Percentiles rank a stretch among this genome's conserved stretches.
Evolutionary conservation across 2,329 filamentous ascomycete genomes (phyloP).

Genomic region (Metarhizium anisopliae): DNA sequence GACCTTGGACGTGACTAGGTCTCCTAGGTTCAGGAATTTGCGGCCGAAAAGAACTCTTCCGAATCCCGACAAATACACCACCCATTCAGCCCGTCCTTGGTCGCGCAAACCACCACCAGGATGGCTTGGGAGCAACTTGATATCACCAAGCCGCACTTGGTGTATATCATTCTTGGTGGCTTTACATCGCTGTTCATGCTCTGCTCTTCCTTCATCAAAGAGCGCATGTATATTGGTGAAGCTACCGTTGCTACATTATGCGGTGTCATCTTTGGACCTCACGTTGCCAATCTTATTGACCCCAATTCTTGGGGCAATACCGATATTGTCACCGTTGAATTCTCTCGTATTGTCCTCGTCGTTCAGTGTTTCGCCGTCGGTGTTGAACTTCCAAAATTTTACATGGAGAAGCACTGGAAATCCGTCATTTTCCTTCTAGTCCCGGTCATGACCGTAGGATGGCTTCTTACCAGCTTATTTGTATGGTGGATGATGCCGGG

Average conservation of each 20-base stretch:
- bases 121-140: slow-evolving; percentile 77
- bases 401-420: slow-evolving; percentile 97
- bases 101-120: slow-evolving; percentile 4
- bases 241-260: slow-evolving; percentile 86
- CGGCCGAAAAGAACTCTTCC: neutral
- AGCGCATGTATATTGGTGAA: slow-evolving; percentile 97
- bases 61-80: neutral
- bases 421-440: slow-evolving; percentile 82
- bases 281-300: slow-evolving; percentile 73
- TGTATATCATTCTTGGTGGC: slow-evolving; percentile 95
- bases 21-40: neutral
- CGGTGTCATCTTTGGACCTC: slow-evolving; percentile 81
- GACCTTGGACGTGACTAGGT: slow-evolving; percentile 3
- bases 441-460: slow-evolving; percentile 96
- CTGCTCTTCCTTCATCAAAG: slow-evolving; percentile 95
- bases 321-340: slow-evolving; percentile 81
- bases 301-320: slow-evolving; percentile 70
- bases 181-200: slow-evolving; percentile 99
- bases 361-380: slow-evolving; percentile 90
- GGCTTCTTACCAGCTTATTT: slow-evolving; percentile 85
- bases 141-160: slow-evolving; percentile 92
- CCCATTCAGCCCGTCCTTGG: neutral
- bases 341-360: slow-evolving; percentile 80
- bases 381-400: slow-evolving; percentile 82
- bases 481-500: slow-evolving; percentile 82